Evolutionary conservation across 805 yeast genomes (phyloP).

Genomic region (Wickerhamiella australiensis): DNA sequence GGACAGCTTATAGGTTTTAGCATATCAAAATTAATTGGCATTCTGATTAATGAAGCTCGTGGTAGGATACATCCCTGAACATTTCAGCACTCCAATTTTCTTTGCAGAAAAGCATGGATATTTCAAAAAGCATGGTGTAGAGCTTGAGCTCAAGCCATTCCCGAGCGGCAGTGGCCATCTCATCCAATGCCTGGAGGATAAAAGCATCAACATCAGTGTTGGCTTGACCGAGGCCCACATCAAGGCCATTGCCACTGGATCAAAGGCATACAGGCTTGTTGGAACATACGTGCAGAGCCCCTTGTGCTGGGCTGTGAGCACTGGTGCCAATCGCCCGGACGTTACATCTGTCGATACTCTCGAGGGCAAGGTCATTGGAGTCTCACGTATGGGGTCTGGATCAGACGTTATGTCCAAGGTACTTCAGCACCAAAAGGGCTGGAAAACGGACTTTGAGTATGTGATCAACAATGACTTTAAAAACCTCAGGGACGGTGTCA

Average conservation of each 20-base stretch:
- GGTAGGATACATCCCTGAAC: constrained; percentile 85
- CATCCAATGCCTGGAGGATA: constrained; percentile 54
- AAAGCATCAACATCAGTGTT: constrained; percentile 59
- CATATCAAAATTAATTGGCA: no score
- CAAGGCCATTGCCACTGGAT: constrained; percentile 66
- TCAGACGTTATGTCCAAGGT: constrained; percentile 87
- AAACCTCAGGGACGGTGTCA: constrained; percentile 71
- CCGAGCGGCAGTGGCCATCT: constrained; percentile 85
- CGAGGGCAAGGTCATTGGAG: constrained; percentile 55
- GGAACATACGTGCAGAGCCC: constrained; percentile 84
- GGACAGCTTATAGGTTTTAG: constrained; percentile 11
- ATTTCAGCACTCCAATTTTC: constrained; percentile 75
- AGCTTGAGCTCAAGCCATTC: constrained; percentile 50
- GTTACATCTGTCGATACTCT: constrained; percentile 38
- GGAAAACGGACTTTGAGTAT: constrained; percentile 35
- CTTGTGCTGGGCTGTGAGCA: constrained; percentile 78
- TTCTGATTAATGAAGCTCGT: constrained; percentile 15
- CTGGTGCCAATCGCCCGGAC: constrained; percentile 53
- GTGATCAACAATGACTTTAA: constrained; percentile 54
- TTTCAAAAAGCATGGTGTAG: constrained; percentile 39
- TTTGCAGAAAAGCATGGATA: constrained; percentile 53
- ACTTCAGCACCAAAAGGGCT: constrained; percentile 49
- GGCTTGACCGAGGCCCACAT: constrained; percentile 89
- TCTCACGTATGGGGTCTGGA: constrained; percentile 81
- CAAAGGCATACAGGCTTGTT: constrained; percentile 47